Conservation (phyloP, 2,329 filamentous ascomycete genomes). For the Tolypocladium nubicola region DNA sequence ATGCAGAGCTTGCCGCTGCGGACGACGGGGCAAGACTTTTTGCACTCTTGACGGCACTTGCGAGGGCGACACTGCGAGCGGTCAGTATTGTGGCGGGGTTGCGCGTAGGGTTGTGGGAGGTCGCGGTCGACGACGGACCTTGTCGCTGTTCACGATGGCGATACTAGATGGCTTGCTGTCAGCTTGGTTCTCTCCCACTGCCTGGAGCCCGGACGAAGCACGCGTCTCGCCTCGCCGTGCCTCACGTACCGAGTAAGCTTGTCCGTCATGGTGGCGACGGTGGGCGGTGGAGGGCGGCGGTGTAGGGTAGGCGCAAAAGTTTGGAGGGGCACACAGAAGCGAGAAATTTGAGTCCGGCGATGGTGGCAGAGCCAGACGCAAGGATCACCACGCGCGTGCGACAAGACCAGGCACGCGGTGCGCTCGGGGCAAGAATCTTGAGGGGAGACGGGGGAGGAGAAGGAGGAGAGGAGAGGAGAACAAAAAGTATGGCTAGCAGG, state of each 20-base stretch:
- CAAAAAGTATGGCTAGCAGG: conserved; percentile 4
- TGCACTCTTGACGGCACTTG: conserved; percentile 98
- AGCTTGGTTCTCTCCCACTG: conserved; percentile 8
- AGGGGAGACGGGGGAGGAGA: conserved; percentile 2
- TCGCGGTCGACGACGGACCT: conserved; percentile 45
- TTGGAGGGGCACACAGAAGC: background rate
- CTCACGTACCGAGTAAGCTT: conserved; percentile 78
- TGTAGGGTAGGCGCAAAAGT: conserved; percentile 2
- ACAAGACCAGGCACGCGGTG: conserved; percentile 8
- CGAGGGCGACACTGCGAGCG: conserved; percentile 24
- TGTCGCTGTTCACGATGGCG: conserved; percentile 97
- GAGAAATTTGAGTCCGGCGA: background rate
- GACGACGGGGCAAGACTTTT: conserved; percentile 96
- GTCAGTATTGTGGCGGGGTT: conserved; percentile 17
- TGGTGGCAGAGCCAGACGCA: background rate
- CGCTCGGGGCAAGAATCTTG: background rate
- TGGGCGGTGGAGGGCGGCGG: conserved; percentile 3
- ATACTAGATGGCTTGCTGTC: conserved; percentile 51
- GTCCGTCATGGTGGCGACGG: conserved; percentile 62
- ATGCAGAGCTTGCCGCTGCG: conserved; percentile 96
- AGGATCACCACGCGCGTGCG: conserved; percentile 2
- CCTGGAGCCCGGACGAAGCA: background rate
- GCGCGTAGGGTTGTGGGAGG: conserved; percentile 6
- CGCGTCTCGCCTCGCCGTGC: background rate
- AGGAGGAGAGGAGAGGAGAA: background rate